A percentile compares a stretch with the other conserved stretches of the same genome.
Evolutionary conservation across 176 grass and related monocot species (phyloP).

Genomic region (Aegilops tauschii): DNA sequence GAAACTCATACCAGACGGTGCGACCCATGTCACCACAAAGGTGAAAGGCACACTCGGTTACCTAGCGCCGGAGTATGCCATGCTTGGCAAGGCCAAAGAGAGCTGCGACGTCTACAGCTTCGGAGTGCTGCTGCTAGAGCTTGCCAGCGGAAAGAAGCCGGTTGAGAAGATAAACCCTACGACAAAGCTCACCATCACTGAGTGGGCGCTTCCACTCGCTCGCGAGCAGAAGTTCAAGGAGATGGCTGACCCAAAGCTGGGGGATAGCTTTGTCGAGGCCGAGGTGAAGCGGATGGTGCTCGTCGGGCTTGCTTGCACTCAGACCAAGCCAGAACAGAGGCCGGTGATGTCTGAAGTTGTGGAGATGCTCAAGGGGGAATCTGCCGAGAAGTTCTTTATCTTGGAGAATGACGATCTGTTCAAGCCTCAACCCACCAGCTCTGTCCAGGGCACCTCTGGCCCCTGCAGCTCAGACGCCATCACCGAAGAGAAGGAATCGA

Average conservation of each 20-base stretch:
- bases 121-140: conserved; percentile 69
- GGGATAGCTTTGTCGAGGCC: conserved; percentile 47
- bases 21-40: conserved; percentile 86
- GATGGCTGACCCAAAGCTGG: conserved; percentile 67
- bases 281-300: conserved; percentile 72
- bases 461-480: conserved; percentile 37
- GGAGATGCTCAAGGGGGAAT: conserved; percentile 68
- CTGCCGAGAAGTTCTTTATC: conserved; percentile 53
- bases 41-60: conserved; percentile 96
- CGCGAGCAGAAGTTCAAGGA: conserved; percentile 69
- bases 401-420: conserved; percentile 76
- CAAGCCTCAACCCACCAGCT: conserved; percentile 24
- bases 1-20: conserved; percentile 83
- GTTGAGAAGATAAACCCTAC: conserved; percentile 68
- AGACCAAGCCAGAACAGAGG: conserved; percentile 62
- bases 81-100: conserved; percentile 85
- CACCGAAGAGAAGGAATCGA: conserved; percentile 55
- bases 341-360: conserved; percentile 81
- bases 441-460: conserved; percentile 13
- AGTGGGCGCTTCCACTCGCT: conserved; percentile 68
- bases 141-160: conserved; percentile 75
- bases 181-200: conserved; percentile 46
- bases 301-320: conserved; percentile 64
- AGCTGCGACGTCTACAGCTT: conserved; percentile 87
- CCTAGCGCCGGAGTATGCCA: conserved; percentile 90